These are phyloP conservation scores for Phyllosticta paracitricarpa DNA, from an alignment of 2,329 filamentous ascomycete species.

Conservation along the genomic window DNA sequence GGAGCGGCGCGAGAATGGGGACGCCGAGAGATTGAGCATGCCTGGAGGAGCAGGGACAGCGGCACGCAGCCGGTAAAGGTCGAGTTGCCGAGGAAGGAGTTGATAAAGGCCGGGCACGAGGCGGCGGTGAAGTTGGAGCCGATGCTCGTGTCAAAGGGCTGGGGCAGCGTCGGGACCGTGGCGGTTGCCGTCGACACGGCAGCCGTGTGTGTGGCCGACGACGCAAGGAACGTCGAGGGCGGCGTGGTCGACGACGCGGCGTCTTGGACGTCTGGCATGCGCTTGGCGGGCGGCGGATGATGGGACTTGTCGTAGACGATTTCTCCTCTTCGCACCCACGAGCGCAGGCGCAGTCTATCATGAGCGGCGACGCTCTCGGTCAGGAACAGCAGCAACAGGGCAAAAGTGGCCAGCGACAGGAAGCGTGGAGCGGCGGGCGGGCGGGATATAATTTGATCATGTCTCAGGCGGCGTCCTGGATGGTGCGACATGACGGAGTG, in stretches of 20 bases:
- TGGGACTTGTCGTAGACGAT: conserved; percentile 7
- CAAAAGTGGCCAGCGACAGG: neutral
- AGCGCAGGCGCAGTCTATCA: conserved; percentile 7
- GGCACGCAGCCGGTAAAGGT: conserved; percentile 69
- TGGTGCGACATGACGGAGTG: conserved; percentile 8
- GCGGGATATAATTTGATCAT: conserved; percentile 2
- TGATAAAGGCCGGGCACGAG: conserved; percentile 58
- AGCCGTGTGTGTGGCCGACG: conserved; percentile 8
- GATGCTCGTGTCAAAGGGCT: conserved; percentile 38
- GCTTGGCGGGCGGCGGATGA: conserved; percentile 1
- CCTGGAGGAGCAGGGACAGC: conserved; percentile 73
- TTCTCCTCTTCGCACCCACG: conserved; percentile 6
- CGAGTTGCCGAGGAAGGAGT: conserved; percentile 52
- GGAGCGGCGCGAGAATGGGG: neutral
- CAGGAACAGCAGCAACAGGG: conserved; percentile 8
- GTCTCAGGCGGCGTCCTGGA: conserved; percentile 2
- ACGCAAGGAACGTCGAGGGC: conserved; percentile 1
- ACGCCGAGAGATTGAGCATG: conserved; percentile 29
- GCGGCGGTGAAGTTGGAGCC: conserved; percentile 43
- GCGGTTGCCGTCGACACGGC: neutral
- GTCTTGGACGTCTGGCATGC: conserved; percentile 1
- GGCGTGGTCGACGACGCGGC: conserved; percentile 6
- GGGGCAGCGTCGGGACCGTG: conserved; percentile 21
- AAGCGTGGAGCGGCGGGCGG: neutral
- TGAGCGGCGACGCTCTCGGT: conserved; percentile 5